phyloP scores from a whole-genome alignment of 805 yeast species.

The Zygosaccharomyces lentus region DNA sequence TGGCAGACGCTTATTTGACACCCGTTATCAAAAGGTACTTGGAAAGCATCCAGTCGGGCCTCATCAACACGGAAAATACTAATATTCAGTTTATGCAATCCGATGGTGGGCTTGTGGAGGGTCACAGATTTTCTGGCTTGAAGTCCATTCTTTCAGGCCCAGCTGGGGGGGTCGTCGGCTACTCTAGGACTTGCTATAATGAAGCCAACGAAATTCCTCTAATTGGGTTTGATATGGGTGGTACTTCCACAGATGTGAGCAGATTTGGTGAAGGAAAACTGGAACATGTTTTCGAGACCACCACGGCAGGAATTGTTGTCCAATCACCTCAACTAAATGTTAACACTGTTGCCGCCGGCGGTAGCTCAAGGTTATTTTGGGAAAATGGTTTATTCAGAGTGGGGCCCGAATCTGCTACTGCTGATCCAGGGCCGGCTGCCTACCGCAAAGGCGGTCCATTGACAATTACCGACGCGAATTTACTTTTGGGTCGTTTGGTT shows the following conservation, averaged over 20 bases:
- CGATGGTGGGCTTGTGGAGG: conserved; percentile 90
- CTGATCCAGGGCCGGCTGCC: conserved; percentile 88
- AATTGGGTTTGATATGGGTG: conserved; percentile 87
- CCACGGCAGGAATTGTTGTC: conserved; percentile 76
- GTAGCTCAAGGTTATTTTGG: conserved; percentile 66
- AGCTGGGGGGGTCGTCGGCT: conserved; percentile 97
- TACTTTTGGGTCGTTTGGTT: conserved; percentile 63
- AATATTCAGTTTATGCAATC: conserved; percentile 86
- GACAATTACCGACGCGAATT: conserved; percentile 81
- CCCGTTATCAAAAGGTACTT: conserved; percentile 70
- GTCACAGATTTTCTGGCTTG: conserved; percentile 77
- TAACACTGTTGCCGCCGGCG: conserved; percentile 81
- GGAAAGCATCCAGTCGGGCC: conserved; percentile 56
- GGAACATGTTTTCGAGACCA: conserved; percentile 79
- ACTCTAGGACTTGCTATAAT: conserved; percentile 73
- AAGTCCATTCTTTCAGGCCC: conserved; percentile 91
- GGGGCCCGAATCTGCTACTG: conserved; percentile 83
- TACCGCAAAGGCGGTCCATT: conserved; percentile 80
- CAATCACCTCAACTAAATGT: conserved; percentile 82
- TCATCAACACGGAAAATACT: conserved; percentile 44
- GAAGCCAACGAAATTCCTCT: conserved; percentile 50
- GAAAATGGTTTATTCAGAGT: conserved; percentile 72
- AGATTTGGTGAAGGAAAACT: conserved; percentile 62
- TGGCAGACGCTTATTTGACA: conserved; percentile 77
- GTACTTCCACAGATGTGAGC: conserved; percentile 82